phyloP scores from a whole-genome alignment of 1,284 basidiomycete genomes.

The Fereydounia khargensis region DNA sequence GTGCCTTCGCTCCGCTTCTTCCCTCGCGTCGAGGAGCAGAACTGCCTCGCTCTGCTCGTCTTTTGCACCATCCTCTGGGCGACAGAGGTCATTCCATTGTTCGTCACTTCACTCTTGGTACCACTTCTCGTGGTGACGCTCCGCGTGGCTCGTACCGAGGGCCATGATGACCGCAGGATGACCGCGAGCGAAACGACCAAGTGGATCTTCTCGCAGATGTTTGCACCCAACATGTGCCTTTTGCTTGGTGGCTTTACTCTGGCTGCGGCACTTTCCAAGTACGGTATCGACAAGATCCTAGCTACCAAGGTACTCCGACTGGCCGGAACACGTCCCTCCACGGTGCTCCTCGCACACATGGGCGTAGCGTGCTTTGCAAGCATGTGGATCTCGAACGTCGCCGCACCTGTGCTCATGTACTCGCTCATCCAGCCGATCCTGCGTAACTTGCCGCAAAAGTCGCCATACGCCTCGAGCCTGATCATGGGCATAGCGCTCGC shows the following conservation, averaged over 20 bases:
- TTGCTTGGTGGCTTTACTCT: conserved; percentile 88
- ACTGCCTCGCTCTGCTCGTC: conserved; percentile 83
- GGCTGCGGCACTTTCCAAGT: conserved; percentile 92
- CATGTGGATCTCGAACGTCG: conserved; percentile 99
- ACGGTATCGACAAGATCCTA: conserved; percentile 84
- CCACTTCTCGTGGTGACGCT: conserved; percentile 86
- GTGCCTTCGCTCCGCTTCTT: conserved; percentile 51
- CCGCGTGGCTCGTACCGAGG: conserved; percentile 72
- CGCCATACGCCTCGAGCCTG: conserved; percentile 82
- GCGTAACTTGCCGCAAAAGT: conserved; percentile 81
- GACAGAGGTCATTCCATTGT: conserved; percentile 93
- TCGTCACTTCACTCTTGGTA: conserved; percentile 88
- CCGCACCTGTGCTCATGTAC: conserved; percentile 94
- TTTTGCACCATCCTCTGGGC: conserved; percentile 96
- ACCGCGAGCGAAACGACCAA: conserved; percentile 74
- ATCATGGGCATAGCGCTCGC: conserved; percentile 95
- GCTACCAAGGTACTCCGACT: conserved; percentile 88
- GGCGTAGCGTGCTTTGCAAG: conserved; percentile 93
- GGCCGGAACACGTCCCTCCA: conserved; percentile 81
- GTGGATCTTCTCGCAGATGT: conserved; percentile 68
- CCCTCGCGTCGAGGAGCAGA: conserved; percentile 74
- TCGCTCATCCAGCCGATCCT: conserved; percentile 96
- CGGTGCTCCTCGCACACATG: conserved; percentile 92
- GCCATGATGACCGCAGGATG: conserved; percentile 65
- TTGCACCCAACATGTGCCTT: conserved; percentile 83